Base-by-base conservation (phyloP, 495 filamentous ascomycete species). In the Hypoxylon cercidicola region DNA sequence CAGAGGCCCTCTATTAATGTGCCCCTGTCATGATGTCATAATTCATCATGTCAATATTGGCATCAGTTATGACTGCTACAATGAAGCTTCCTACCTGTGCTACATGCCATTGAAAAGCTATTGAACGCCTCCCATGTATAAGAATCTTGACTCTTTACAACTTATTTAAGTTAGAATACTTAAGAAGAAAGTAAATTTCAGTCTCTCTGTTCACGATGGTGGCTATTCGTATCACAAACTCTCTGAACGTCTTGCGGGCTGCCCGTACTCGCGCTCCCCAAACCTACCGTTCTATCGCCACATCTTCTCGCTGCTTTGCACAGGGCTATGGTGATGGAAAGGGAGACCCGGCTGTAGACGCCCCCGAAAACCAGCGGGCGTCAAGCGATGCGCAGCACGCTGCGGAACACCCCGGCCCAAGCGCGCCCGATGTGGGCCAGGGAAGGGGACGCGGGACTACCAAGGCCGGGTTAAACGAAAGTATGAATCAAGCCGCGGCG, bases 251-350 rank as follows among this genome's bases (percentile, higher is more conserved):
- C 46, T 16, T 71, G 25, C 55, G 68, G 50, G 62, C 55, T 34
- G 41, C 63, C 16, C 62, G 68, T 23, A 59, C 52, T 18, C 59
- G 64, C 21, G 43, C 56, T 51, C 65, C 69, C 41, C 65, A 45
- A 58, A 32, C 41, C 32, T 68, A 57, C 49, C 68, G 60, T 11
- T 34, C 58, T 15, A 64, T 71, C 13, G 11, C 48, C 40, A 51
- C 62, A 2, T 45, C 53, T n/a, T n/a, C 68, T 7, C 46, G 50
- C 18, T 57, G 43, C 43, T 55, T 51, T 12, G 40, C 63, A 15
- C 55, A 64, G 60, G 71, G 74, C 7, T 78, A 77, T 32, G 74
- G 76, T 8, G 70, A 78, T 35, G 74, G 68, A n/a, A 55, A 75
- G 18, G 76, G 76, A 21, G 54, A 75, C 44, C 76, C 76, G 0